phyloP scores from a whole-genome alignment of 2,329 filamentous ascomycete species.

The Ilyonectria sp. region DNA sequence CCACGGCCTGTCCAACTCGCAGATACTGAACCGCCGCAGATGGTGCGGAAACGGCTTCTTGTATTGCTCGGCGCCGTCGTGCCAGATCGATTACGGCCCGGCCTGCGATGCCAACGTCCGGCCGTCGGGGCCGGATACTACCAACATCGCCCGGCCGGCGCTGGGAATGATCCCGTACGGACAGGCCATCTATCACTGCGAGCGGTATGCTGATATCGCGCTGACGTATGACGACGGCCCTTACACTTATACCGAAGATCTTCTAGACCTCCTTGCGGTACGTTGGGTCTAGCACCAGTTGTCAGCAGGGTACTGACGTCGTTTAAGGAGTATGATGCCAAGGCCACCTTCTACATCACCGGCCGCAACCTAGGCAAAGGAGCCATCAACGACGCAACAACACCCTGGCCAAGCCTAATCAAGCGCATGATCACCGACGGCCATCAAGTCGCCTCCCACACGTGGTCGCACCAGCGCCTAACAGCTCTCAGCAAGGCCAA shows the following conservation, averaged over 20 bases:
- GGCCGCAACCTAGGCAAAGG: constrained; percentile 57
- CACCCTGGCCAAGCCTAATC: constrained; percentile 54
- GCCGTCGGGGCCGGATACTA: constrained; percentile 67
- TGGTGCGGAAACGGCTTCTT: constrained; percentile 69
- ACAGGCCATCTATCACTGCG: constrained; percentile 62
- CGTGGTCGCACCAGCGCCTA: constrained; percentile 63
- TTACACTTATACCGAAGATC: constrained; percentile 57
- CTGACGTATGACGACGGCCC: constrained; percentile 65
- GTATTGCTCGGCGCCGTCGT: constrained; percentile 74
- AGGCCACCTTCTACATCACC: constrained; percentile 58
- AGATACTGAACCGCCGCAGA: constrained; percentile 47
- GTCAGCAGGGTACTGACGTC: constrained; percentile 7
- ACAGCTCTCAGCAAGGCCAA: constrained; percentile 52
- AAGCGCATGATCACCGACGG: constrained; percentile 66
- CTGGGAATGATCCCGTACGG: constrained; percentile 71
- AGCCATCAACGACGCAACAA: constrained; percentile 58
- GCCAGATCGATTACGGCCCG: constrained; percentile 73
- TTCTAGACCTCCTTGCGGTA: constrained; percentile 57
- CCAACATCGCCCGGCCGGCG: constrained; percentile 65
- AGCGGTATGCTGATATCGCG: constrained; percentile 55
- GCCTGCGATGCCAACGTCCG: constrained; percentile 73
- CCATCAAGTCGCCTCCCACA: constrained; percentile 73
- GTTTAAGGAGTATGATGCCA: constrained; percentile 51
- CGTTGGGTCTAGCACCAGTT: neutral
- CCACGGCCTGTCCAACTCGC: neutral